Base-by-base conservation (phyloP, 1,284 basidiomycete genomes). In the Sanghuangporus weigelae region DNA sequence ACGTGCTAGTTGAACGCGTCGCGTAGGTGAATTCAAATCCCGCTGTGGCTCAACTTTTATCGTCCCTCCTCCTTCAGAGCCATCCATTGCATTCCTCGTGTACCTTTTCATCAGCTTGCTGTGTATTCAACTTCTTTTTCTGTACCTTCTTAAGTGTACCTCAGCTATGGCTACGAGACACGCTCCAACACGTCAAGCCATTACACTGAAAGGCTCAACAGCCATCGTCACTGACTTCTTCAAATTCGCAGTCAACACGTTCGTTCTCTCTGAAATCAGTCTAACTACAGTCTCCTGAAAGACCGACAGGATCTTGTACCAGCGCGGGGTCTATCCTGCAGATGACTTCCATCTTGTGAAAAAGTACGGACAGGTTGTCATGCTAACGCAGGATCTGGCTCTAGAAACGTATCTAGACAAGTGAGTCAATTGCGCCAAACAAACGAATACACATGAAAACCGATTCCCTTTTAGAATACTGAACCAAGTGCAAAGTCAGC, bases 321-420 rank as follows among this genome's bases (percentile, higher is more conserved):
- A 99, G 77, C 85, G 97, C 36, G 94, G 93, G 60, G 93, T 99
- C 36, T 99, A 99, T 74, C 96, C 97, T 1, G 89, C 93, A 0
- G 96, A 99, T 75, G 97, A 99, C 76, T 99, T 99, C 74, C 96
- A 97, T 71, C 94, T 96, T 90, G 94, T 98, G 63, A 98, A 98
- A 77, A 99, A 98, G 75, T 99, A 98, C 70, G 96, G 96, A 0
- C 89, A 98, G 68, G 96, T 95, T 1, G 93, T 99, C 69, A 84
- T 99, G 35, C 89, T 97, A 2, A 97, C 95, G 1, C 91, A 95
- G 67, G 96, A 99, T 71, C 88, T 96, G 59, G 91, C 91, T 0
- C 77, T 99, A 53, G 92, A 96, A 71, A 92, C 91, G 71, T 99
- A 99, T 73, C 84, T 99, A 19, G 88, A 92, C 66, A 86, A 85